phyloP scores from a whole-genome alignment of 2,329 filamentous ascomycete species.

The Aspergillus proliferans region DNA sequence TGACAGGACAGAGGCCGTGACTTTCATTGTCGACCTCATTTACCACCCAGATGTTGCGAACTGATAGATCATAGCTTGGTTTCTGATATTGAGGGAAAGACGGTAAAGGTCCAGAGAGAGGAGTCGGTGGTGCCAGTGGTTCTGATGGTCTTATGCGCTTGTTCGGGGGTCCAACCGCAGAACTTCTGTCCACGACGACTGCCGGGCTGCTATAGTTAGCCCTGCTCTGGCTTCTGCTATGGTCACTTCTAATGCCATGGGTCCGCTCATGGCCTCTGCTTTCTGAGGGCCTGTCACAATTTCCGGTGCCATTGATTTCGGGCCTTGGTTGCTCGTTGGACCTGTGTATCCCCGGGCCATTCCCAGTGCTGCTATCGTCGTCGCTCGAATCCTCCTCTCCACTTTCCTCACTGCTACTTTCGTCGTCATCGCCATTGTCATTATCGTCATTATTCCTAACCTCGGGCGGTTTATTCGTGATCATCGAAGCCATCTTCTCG shows the following conservation, averaged over 20 bases:
- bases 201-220: background rate
- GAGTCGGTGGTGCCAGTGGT: background rate
- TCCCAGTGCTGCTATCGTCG: background rate
- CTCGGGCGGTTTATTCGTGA: background rate
- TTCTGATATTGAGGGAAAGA: background rate
- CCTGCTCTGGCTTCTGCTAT: background rate
- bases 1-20: slow-evolving; percentile 2
- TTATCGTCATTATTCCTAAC: background rate
- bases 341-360: background rate
- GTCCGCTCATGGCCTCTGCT: background rate
- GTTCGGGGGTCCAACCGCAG: background rate
- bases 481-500: background rate
- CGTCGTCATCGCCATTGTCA: background rate
- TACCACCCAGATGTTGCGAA: slow-evolving; percentile 3
- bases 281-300: background rate
- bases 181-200: background rate
- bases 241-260: background rate
- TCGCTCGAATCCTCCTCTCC: background rate
- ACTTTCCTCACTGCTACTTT: background rate
- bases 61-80: background rate
- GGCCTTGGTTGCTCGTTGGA: background rate
- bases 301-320: background rate
- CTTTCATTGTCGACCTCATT: background rate
- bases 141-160: background rate
- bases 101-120: background rate